Conservation (phyloP, 176 grass and related monocot species). For the Triticum monococcum region DNA sequence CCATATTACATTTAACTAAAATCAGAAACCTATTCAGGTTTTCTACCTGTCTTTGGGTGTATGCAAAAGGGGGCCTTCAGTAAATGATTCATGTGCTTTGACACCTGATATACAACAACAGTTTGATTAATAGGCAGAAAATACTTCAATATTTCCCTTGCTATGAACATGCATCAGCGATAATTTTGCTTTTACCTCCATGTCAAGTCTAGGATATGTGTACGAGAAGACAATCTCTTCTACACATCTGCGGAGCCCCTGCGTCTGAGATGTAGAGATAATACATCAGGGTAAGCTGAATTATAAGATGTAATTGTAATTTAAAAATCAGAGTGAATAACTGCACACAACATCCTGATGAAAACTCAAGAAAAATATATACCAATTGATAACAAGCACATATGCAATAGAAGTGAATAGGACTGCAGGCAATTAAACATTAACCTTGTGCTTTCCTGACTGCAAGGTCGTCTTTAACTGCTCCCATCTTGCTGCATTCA, state of each 20-base stretch:
- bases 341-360: background rate
- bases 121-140: background rate
- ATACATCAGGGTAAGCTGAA: background rate
- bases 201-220: conserved; percentile 95
- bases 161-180: background rate
- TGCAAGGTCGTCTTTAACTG: conserved; percentile 78
- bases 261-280: conserved; percentile 43
- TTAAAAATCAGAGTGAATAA: background rate
- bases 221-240: conserved; percentile 96
- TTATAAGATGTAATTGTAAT: background rate
- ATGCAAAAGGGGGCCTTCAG: conserved; percentile 95
- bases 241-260: conserved; percentile 72
- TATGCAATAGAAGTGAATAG: background rate
- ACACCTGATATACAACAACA: conserved; percentile 55
- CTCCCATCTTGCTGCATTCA: conserved; percentile 71
- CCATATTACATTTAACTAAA: background rate
- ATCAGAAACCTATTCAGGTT: background rate
- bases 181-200: conserved; percentile 63
- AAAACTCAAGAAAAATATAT: background rate
- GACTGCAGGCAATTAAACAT: background rate
- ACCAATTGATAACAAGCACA: background rate
- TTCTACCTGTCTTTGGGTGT: conserved; percentile 87
- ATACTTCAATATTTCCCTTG: background rate
- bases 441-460: conserved; percentile 89
- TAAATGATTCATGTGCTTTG: conserved; percentile 98